Conservation (phyloP, 164 flowering plant species). For the Liriodendron chinense region DNA sequence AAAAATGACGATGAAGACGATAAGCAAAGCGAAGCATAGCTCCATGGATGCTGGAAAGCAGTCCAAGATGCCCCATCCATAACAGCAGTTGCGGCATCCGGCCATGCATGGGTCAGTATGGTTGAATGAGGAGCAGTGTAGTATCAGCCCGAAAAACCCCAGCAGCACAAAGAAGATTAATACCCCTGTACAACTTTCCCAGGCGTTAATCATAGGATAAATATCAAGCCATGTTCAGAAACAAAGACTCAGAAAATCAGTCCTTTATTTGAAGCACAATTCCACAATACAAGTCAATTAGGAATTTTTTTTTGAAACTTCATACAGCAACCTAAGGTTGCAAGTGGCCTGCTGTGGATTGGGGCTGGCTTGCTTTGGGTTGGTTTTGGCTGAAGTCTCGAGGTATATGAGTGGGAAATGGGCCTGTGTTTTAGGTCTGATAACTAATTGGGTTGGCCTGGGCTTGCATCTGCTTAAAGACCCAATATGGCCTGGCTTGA, state of each 20-base stretch:
- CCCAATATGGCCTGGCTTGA: not conserved
- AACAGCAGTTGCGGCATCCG: constrained; percentile 91
- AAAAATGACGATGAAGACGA: constrained; percentile 79
- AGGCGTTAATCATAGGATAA: not conserved
- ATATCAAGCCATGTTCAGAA: not conserved
- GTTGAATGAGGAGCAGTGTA: constrained; percentile 75
- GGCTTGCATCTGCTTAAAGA: not conserved
- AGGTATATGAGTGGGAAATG: not conserved
- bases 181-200: constrained; percentile 51
- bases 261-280: not conserved
- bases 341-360: not conserved
- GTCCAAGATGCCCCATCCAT: constrained; percentile 95
- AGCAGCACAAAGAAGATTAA: constrained; percentile 79
- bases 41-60: constrained; percentile 96
- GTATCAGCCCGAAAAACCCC: constrained; percentile 77
- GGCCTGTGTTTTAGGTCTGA: not conserved
- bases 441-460: not conserved
- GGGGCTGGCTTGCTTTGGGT: not conserved
- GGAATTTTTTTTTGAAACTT: no score
- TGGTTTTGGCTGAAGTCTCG: not conserved
- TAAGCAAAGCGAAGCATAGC: constrained; percentile 75
- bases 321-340: no score
- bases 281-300: no score
- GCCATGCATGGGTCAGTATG: constrained; percentile 72
- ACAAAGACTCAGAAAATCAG: not conserved